phyloP scores from a whole-genome alignment of 1,139 yeast species.

The Kodamaea anthophila region DNA sequence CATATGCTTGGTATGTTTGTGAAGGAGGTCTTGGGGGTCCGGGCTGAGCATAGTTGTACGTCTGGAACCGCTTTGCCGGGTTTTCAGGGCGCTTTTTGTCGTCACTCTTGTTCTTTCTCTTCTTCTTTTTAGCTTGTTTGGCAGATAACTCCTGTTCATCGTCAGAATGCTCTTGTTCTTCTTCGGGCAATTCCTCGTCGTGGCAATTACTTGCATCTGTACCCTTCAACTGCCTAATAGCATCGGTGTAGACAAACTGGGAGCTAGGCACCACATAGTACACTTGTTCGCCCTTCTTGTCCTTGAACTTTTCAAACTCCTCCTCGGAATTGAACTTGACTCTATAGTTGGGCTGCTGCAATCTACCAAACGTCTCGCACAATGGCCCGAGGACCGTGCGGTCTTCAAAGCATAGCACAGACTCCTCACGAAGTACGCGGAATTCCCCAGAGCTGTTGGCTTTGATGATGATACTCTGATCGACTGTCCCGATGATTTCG shows the following conservation, averaged over 20 bases:
- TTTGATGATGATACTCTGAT: slow-evolving; percentile 62
- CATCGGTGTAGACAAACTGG: slow-evolving; percentile 69
- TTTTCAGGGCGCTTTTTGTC: slow-evolving; percentile 5
- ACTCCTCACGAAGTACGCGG: slow-evolving; percentile 73
- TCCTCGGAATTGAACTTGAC: slow-evolving; percentile 58
- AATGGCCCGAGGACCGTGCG: slow-evolving; percentile 71
- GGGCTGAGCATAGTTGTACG: slow-evolving; percentile 20
- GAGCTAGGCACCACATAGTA: slow-evolving; percentile 80
- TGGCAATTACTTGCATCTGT: slow-evolving; percentile 93
- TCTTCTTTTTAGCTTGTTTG: slow-evolving; percentile 55
- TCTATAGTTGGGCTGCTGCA: slow-evolving; percentile 78
- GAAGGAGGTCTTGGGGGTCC: slow-evolving; percentile 9
- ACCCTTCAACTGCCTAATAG: slow-evolving; percentile 66
- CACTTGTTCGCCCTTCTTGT: slow-evolving; percentile 51
- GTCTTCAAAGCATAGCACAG: slow-evolving; percentile 74
- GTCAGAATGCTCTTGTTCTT: slow-evolving; percentile 92
- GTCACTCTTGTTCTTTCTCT: slow-evolving; percentile 28
- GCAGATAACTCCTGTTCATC: slow-evolving; percentile 73
- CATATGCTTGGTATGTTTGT: slow-evolving; percentile 11
- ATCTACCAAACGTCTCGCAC: slow-evolving; percentile 86
- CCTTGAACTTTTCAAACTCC: slow-evolving; percentile 41
- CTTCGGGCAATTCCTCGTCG: slow-evolving; percentile 90
- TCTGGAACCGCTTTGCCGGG: slow-evolving; percentile 15
- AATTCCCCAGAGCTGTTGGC: slow-evolving; percentile 83
- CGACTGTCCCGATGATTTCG: slow-evolving; percentile 62